Conservation (phyloP, 106 monocot species). For the Hemerocallis citrina region DNA sequence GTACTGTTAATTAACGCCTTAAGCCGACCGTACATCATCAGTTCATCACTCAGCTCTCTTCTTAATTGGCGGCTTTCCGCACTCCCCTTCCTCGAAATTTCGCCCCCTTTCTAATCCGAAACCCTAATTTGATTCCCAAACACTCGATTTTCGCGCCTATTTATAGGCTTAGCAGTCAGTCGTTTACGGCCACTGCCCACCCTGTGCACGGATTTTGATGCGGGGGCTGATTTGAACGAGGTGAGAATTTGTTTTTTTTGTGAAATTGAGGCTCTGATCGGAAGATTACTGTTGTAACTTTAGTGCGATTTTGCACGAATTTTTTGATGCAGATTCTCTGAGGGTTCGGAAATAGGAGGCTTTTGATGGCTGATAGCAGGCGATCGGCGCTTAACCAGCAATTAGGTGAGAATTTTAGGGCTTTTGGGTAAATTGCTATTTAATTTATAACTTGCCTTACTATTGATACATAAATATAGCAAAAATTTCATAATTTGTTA, state of each 20-base stretch:
- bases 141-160: slow-evolving; percentile 6
- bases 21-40: not conserved
- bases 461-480: no score
- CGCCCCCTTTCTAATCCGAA: not conserved
- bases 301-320: no score
- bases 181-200: not conserved
- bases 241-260: not conserved
- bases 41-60: not conserved
- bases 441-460: no score
- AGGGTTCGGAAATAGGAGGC: no score
- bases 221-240: not conserved
- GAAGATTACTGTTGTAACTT: no score
- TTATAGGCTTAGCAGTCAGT: not conserved
- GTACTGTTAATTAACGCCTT: not conserved
- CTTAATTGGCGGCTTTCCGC: not conserved
- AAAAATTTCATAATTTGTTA: no score
- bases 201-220: not conserved
- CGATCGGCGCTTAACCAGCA: slow-evolving; percentile 2
- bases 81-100: not conserved
- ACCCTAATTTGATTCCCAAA: not conserved
- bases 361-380: slow-evolving; percentile 10
- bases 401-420: slow-evolving; percentile 4
- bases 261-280: no score
- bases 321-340: no score
- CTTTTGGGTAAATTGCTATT: not conserved